phyloP scores from a whole-genome alignment of 306 rosid genomes.

The Acmispon strigosus region DNA sequence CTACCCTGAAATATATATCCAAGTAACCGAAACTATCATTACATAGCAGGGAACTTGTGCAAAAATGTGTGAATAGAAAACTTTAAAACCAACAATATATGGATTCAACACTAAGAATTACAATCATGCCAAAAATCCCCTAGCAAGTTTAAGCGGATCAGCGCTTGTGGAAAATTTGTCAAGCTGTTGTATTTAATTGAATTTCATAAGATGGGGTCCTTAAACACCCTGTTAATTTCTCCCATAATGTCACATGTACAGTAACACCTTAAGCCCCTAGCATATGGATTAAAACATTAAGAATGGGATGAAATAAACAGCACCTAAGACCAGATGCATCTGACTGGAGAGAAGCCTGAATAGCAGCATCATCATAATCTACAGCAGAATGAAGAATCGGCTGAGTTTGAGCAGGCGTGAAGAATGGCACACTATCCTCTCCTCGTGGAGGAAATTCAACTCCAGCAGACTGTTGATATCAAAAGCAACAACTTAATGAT shows the following conservation, averaged over 20 bases:
- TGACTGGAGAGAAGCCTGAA: conserved; percentile 89
- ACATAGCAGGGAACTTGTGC: neutral
- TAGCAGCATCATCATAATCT: conserved; percentile 57
- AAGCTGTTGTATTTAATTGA: neutral
- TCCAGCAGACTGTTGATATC: conserved; percentile 65
- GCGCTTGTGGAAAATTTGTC: neutral
- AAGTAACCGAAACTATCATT: neutral
- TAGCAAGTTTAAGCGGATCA: too few relatives aligned
- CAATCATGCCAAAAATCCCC: neutral
- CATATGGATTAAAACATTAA: neutral
- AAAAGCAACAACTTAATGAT: conserved; percentile 16
- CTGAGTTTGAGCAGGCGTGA: conserved; percentile 93
- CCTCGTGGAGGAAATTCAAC: conserved; percentile 90
- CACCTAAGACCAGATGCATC: conserved; percentile 91
- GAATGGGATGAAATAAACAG: conserved; percentile 1
- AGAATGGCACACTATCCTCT: conserved; percentile 74
- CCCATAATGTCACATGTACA: neutral
- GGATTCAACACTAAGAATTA: neutral
- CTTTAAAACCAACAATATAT: neutral
- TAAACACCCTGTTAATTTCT: conserved; percentile 8
- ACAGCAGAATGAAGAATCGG: conserved; percentile 42
- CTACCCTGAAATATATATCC: neutral
- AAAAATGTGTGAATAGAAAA: neutral
- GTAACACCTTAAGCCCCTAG: conserved; percentile 1
- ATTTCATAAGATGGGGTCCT: conserved; percentile 1